Conservation (phyloP, 139 green algal genomes). For the Microglena sp. region DNA sequence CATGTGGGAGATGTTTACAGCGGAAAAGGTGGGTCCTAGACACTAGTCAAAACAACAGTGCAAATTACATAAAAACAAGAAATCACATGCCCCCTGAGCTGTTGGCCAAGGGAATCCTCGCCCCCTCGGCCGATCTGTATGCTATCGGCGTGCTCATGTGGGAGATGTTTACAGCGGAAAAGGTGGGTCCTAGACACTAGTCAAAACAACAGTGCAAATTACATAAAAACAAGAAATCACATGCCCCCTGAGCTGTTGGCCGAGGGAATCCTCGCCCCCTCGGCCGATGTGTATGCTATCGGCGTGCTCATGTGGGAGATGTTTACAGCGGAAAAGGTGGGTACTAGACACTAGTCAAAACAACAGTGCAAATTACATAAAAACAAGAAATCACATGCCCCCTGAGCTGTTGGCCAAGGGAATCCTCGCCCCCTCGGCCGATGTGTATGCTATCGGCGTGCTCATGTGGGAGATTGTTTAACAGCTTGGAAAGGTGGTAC, state of each 20-base stretch:
- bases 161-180: constrained; percentile 42
- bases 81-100: constrained; percentile 31
- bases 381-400: no score
- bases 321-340: constrained; percentile 30
- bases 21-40: no score
- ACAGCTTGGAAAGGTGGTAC: no score
- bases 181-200: constrained; percentile 11
- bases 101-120: constrained; percentile 22
- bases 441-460: constrained; percentile 50
- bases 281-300: constrained; percentile 46
- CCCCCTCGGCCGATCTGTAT: constrained; percentile 39
- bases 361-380: background rate
- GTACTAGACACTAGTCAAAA: no score
- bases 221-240: no score
- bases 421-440: constrained; percentile 19
- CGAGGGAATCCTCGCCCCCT: constrained; percentile 17
- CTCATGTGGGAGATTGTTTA: constrained; percentile 58
- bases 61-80: background rate
- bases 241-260: constrained; percentile 29
- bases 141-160: constrained; percentile 50
- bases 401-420: constrained; percentile 26
- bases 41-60: no score
- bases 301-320: constrained; percentile 55
- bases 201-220: background rate
- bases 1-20: no score